Evolutionary conservation across 2,329 filamentous ascomycete genomes (phyloP), one percentile per base, ranked within the genome.

Genomic region (Colletotrichum navitas): DNA sequence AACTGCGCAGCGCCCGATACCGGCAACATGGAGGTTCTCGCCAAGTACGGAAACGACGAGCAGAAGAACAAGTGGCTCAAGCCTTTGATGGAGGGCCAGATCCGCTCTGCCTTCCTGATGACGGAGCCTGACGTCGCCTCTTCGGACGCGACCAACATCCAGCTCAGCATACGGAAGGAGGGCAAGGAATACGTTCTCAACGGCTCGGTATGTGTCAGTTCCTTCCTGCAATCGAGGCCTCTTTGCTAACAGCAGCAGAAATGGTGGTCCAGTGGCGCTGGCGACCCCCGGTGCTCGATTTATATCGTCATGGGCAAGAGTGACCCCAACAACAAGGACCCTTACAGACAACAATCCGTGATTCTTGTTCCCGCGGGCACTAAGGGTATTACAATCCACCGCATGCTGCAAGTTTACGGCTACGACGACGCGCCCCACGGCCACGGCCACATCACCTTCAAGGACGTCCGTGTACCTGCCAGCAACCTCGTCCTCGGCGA

Each of bases 361-460:
- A 89, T 98, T 61, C 87, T 98, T 36, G 96, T 98, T 21, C 94
- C 95, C 2, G 90, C 93, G 24, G 86, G 89, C 74, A 91, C 93
- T 1, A 92, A 93, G 26, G 96, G 96, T 68, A 92, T 98, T 78
- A 97, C 91, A n/a, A 92, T 98, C 77, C 89, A 97, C 83, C 92
- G 96, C 76, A 97, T 98, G 94, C 86, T 99, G 66, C 92, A 88
- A 62, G 95, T 98, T 75, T 97, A 97, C 82, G 96, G 96, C 69
- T 98, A 94, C 83, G 96, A 98, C 81, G 96, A 99, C 77, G 96
- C 96, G n/a, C 96, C 96, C 2, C 96, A 99, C 81, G 96, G 96
- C 67, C 96, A 99, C 84, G 96, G 94, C 55, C 95, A 99, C 82
- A 90, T 99, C 79, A 89, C 86, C 45, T 98, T 99, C 84, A 87